Conservation (phyloP, 148 eudicot species). For the Cornus florida region DNA sequence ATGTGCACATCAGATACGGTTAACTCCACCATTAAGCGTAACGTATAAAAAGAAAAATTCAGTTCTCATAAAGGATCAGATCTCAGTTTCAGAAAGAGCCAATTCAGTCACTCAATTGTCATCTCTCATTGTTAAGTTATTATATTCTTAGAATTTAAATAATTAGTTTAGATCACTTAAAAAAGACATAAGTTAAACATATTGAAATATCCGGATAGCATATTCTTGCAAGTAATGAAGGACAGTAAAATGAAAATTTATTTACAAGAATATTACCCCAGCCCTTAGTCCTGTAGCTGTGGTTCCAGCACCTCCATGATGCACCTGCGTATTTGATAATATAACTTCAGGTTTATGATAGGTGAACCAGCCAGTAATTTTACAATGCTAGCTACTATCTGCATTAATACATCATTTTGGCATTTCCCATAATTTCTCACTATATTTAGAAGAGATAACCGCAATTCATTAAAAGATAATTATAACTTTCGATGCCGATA, state of each 20-base stretch:
- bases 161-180: neutral
- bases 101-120: neutral
- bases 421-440: neutral
- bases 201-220: neutral
- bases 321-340: constrained; percentile 29
- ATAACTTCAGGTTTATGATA: neutral
- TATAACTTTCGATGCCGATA: neutral
- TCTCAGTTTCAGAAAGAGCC: neutral
- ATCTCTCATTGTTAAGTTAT: neutral
- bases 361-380: neutral
- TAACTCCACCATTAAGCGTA: neutral
- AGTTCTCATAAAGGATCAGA: neutral
- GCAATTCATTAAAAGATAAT: neutral
- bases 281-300: constrained; percentile 92
- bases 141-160: neutral
- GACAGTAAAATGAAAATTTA: neutral
- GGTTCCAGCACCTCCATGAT: constrained; percentile 98
- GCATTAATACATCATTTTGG: neutral
- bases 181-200: neutral
- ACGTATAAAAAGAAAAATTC: neutral
- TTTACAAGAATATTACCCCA: constrained; percentile 55
- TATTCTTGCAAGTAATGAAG: neutral
- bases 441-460: constrained; percentile 1
- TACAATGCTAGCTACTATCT: neutral
- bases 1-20: neutral